Conservation (phyloP, 768 basidiomycete species). For the Ephemerocybe angulata region DNA sequence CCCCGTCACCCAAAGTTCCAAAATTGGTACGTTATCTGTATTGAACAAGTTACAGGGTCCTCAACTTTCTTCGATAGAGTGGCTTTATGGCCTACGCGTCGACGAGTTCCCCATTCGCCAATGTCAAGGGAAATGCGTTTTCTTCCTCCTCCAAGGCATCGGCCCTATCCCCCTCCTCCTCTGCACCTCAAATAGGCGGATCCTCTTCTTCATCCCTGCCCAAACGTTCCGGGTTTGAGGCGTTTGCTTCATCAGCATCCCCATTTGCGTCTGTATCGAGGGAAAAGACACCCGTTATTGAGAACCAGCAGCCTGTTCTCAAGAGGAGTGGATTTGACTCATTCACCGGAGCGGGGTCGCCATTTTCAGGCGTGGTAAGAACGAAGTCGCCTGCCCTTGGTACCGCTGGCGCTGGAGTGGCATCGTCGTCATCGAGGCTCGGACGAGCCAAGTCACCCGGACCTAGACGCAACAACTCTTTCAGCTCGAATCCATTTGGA, state of each 20-base stretch:
- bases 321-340: constrained; percentile 58
- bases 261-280: constrained; percentile 28
- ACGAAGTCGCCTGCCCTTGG: constrained; percentile 55
- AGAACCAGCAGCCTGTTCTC: constrained; percentile 6
- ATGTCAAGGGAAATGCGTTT: constrained; percentile 63
- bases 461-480: constrained; percentile 39
- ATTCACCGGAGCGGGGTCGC: constrained; percentile 48
- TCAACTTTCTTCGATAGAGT: constrained; percentile 36
- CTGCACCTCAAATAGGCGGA: constrained; percentile 13
- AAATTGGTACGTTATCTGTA: constrained; percentile 40
- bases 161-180: no score
- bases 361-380: constrained; percentile 31
- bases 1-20: constrained; percentile 31
- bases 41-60: constrained; percentile 5
- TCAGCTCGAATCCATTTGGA: constrained; percentile 52
- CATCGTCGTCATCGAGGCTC: no score
- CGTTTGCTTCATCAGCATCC: constrained; percentile 27
- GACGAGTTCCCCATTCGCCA: constrained; percentile 66
- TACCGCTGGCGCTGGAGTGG: no score
- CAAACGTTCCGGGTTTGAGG: constrained; percentile 32
- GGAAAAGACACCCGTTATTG: constrained; percentile 50
- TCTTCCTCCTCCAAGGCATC: constrained; percentile 33
- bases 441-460: constrained; percentile 56
- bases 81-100: constrained; percentile 84
- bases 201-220: constrained; percentile 18